phyloP scores from a whole-genome alignment of 2,329 filamentous ascomycete species.

The Ustulina deusta region DNA sequence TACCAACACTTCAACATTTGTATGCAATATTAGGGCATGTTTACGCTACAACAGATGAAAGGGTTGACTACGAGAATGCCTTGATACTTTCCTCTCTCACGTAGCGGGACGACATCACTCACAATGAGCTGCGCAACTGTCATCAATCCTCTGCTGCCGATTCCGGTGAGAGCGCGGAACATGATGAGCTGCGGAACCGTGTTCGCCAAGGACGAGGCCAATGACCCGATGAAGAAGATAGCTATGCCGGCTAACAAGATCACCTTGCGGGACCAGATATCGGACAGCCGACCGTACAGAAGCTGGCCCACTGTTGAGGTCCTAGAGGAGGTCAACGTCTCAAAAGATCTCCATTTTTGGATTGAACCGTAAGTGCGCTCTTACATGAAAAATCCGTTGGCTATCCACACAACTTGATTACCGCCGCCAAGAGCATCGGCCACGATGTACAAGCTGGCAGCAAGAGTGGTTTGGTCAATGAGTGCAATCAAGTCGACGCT shows the following conservation, averaged over 20 bases:
- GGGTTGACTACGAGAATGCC: conserved; percentile 54
- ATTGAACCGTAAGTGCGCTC: conserved; percentile 35
- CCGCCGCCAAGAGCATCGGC: conserved; percentile 63
- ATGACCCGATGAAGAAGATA: conserved; percentile 58
- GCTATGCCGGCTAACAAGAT: conserved; percentile 55
- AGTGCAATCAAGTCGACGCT: conserved; percentile 66
- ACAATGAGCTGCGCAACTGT: conserved; percentile 50
- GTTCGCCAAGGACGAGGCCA: conserved; percentile 58
- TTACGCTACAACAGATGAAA: background rate
- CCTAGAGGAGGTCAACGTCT: conserved; percentile 40
- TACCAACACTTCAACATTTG: no score
- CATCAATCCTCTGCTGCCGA: conserved; percentile 50
- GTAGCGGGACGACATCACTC: conserved; percentile 48
- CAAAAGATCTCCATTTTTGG: background rate
- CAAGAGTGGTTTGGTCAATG: conserved; percentile 69
- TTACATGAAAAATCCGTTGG: conserved; percentile 67
- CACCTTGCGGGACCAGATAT: conserved; percentile 61
- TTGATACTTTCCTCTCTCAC: conserved; percentile 50
- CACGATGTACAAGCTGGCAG: conserved; percentile 66
- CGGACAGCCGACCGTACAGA: conserved; percentile 59
- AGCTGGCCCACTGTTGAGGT: conserved; percentile 62
- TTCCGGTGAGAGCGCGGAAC: conserved; percentile 56
- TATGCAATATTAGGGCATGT: background rate
- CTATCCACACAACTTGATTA: conserved; percentile 66
- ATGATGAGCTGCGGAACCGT: conserved; percentile 56